Conservation (phyloP, 225 moss, liverwort and hornwort species). For the Asterella californica region DNA sequence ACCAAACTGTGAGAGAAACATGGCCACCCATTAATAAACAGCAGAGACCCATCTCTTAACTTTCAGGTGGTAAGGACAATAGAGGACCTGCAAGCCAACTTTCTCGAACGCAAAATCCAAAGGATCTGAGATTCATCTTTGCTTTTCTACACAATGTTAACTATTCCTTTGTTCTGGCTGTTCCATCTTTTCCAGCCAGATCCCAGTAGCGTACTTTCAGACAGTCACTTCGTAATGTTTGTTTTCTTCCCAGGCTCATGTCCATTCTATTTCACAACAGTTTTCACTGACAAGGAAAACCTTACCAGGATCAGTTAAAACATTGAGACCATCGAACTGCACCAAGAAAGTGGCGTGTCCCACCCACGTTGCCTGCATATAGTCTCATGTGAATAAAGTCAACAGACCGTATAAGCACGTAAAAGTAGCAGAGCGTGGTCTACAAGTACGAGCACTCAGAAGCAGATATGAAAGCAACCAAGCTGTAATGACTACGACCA, state of each 20-base stretch:
- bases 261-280: background rate
- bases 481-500: background rate
- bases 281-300: background rate
- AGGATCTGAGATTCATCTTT: background rate
- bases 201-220: background rate
- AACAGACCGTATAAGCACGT: background rate
- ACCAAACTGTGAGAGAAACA: slow-evolving; percentile 43
- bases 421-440: background rate
- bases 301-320: slow-evolving; percentile 51
- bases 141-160: background rate
- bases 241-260: background rate
- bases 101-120: too few species aligned
- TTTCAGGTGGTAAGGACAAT: background rate
- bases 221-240: background rate
- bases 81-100: background rate
- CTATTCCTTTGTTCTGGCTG: too few species aligned
- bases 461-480: background rate
- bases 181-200: background rate
- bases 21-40: slow-evolving; percentile 10
- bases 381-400: background rate
- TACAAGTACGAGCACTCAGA: background rate
- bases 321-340: slow-evolving; percentile 47
- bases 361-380: slow-evolving; percentile 45
- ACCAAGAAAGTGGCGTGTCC: slow-evolving; percentile 50
- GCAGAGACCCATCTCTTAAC: background rate